Percentiles rank a stretch among this genome's conserved stretches.
phyloP scores from a whole-genome alignment of 2,329 filamentous ascomycete genomes.

The Penicillium sp. region DNA sequence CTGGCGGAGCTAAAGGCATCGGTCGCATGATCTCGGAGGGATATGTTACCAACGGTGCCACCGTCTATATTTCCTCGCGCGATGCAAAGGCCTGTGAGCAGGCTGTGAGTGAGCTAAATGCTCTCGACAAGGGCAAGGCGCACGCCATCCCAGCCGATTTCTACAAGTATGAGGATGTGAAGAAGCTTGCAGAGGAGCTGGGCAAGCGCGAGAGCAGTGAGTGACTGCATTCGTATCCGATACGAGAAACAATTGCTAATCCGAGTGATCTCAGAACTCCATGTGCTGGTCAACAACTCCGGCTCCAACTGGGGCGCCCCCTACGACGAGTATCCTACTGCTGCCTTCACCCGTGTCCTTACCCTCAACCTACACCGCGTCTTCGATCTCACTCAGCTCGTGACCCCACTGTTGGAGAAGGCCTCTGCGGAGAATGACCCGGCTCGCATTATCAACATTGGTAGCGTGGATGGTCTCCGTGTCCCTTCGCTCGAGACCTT shows the following conservation, averaged over 20 bases:
- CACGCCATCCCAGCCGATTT: constrained; percentile 53
- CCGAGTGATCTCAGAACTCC: constrained; percentile 37
- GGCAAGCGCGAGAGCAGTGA: constrained; percentile 54
- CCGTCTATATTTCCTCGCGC: constrained; percentile 55
- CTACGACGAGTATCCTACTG: constrained; percentile 59
- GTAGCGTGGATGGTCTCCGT: constrained; percentile 55
- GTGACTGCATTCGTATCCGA: constrained; percentile 36
- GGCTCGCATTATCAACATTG: constrained; percentile 55
- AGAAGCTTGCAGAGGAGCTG: constrained; percentile 50
- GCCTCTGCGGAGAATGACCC: constrained; percentile 46
- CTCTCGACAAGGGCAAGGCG: constrained; percentile 53
- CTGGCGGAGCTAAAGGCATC: constrained; percentile 53
- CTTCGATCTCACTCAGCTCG: constrained; percentile 49
- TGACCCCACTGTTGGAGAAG: constrained; percentile 51
- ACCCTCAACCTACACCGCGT: constrained; percentile 56
- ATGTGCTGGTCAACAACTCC: constrained; percentile 55
- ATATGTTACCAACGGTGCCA: constrained; percentile 54
- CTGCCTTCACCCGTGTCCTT: constrained; percentile 59
- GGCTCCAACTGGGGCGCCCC: constrained; percentile 57
- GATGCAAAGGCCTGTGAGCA: constrained; percentile 53
- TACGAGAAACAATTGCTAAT: constrained; percentile 1
- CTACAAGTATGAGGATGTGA: constrained; percentile 53
- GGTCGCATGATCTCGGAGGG: constrained; percentile 58
- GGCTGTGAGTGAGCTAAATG: constrained; percentile 50
- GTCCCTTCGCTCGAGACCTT: constrained; percentile 55